These are phyloP conservation scores for Fraxinus albicans DNA, from an alignment of 305 asterid genomes.

Conservation along the genomic window DNA sequence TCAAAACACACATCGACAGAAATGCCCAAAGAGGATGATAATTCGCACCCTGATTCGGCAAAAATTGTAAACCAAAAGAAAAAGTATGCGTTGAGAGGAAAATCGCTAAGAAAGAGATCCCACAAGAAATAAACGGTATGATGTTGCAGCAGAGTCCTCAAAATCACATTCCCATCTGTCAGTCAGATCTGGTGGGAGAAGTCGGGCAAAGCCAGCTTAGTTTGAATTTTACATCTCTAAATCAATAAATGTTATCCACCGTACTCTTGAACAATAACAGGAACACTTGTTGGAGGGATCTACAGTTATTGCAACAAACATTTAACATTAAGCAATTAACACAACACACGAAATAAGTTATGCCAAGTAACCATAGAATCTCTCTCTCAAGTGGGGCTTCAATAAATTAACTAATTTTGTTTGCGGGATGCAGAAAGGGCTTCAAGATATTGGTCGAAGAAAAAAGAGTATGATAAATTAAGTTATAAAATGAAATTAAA, in stretches of 20 bases:
- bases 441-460: neutral
- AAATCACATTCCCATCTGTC: constrained; percentile 3
- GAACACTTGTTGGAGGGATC: constrained; percentile 98
- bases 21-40: constrained; percentile 70
- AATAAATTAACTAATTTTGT: neutral
- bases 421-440: neutral
- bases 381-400: neutral
- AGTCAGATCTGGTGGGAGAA: neutral
- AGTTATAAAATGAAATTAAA: neutral
- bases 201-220: neutral
- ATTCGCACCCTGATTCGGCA: constrained; percentile 56
- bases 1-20: neutral
- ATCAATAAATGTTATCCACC: constrained; percentile 69
- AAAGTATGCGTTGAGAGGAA: neutral
- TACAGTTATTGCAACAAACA: constrained; percentile 26
- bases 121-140: constrained; percentile 10
- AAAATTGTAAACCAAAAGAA: constrained; percentile 26
- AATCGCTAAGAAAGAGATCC: constrained; percentile 13
- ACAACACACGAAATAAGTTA: neutral
- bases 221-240: constrained; percentile 30
- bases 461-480: neutral
- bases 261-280: constrained; percentile 89
- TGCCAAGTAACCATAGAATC: neutral
- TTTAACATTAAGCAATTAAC: neutral
- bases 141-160: constrained; percentile 17